Conservation (phyloP, 768 basidiomycete genomes). For the Phylloporus arenicola region DNA sequence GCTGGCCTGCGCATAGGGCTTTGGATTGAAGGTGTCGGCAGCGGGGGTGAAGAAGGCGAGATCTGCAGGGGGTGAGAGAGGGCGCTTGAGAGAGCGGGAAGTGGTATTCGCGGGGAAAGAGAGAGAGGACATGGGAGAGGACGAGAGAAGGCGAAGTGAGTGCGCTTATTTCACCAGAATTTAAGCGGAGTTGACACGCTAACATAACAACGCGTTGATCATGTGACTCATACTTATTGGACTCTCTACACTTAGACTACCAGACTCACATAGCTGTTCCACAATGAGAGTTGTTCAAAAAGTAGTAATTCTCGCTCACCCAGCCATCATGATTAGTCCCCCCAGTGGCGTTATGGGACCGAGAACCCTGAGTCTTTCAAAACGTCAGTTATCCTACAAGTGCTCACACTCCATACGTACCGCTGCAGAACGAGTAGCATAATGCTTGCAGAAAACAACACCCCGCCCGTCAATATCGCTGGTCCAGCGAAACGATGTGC, state of each 20-base stretch:
- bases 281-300: slow-evolving; percentile 4
- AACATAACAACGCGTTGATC: slow-evolving; percentile 33
- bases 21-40: slow-evolving; percentile 59
- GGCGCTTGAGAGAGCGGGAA: slow-evolving; percentile 43
- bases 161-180: slow-evolving; percentile 28
- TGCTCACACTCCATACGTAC: slow-evolving; percentile 23
- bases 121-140: slow-evolving; percentile 19
- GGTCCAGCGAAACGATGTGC: slow-evolving; percentile 61
- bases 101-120: background rate
- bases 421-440: slow-evolving; percentile 47
- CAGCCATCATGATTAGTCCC: slow-evolving; percentile 58
- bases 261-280: slow-evolving; percentile 47
- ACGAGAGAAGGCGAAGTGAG: slow-evolving; percentile 13
- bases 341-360: slow-evolving; percentile 69
- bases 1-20: slow-evolving; percentile 49
- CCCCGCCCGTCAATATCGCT: slow-evolving; percentile 52
- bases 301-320: slow-evolving; percentile 38
- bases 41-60: slow-evolving; percentile 60
- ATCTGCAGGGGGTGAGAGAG: slow-evolving; percentile 41
- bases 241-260: slow-evolving; percentile 19
- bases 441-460: slow-evolving; percentile 63
- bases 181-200: slow-evolving; percentile 44
- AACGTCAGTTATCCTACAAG: slow-evolving; percentile 1
- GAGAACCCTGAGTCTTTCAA: slow-evolving; percentile 41
- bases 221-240: slow-evolving; percentile 32